Conservation (phyloP, 2,329 filamentous ascomycete genomes). For the Aspergillus latus region DNA sequence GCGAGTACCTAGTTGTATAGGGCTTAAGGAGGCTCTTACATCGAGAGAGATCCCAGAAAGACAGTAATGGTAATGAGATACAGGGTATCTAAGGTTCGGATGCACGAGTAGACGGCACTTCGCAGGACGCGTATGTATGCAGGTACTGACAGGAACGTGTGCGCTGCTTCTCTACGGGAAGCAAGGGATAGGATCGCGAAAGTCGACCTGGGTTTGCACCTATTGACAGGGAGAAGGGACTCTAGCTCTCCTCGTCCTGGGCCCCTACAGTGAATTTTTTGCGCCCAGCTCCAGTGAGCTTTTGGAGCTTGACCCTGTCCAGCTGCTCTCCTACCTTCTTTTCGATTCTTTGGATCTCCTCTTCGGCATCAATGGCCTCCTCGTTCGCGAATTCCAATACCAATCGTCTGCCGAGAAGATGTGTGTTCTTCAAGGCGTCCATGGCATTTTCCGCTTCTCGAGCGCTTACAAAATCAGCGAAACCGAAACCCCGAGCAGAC, state of each 20-base stretch:
- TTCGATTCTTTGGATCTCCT: slow-evolving; percentile 95
- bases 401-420: slow-evolving; percentile 84
- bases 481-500: slow-evolving; percentile 87
- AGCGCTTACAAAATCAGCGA: slow-evolving; percentile 90
- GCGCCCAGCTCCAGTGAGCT: slow-evolving; percentile 76
- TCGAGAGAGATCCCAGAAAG: slow-evolving; percentile 9
- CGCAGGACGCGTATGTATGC: slow-evolving; percentile 29
- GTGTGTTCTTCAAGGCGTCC: slow-evolving; percentile 86
- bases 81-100: slow-evolving; percentile 22
- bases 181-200: slow-evolving; percentile 35
- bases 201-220: slow-evolving; percentile 26
- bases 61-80: slow-evolving; percentile 23
- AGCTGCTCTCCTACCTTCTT: slow-evolving; percentile 89
- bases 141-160: slow-evolving; percentile 40
- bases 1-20: slow-evolving; percentile 19
- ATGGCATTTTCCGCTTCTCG: slow-evolving; percentile 89
- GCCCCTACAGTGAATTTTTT: slow-evolving; percentile 84
- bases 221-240: slow-evolving; percentile 34
- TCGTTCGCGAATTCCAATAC: slow-evolving; percentile 89
- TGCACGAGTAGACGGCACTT: slow-evolving; percentile 30
- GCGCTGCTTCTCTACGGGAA: slow-evolving; percentile 24
- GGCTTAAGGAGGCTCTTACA: slow-evolving; percentile 21
- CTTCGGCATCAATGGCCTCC: slow-evolving; percentile 87
- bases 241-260: slow-evolving; percentile 62
- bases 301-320: slow-evolving; percentile 86